These are phyloP conservation scores for Holtermannia corniformis DNA, from an alignment of 768 basidiomycete genomes.

Conservation along the genomic window DNA sequence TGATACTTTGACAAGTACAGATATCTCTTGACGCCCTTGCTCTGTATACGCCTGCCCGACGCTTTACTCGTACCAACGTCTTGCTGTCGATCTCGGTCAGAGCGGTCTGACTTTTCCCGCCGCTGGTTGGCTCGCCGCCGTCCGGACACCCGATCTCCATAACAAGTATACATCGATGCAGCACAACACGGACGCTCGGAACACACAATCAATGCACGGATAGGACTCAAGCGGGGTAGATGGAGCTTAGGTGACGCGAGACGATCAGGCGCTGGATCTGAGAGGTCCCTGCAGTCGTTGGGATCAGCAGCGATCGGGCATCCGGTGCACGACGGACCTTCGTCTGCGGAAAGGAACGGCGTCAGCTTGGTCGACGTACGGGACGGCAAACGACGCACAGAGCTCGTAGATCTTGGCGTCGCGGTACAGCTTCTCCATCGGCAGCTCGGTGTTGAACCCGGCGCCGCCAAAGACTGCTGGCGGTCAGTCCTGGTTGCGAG, in stretches of 20 bases:
- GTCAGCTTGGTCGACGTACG: not conserved
- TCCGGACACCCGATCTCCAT: no score
- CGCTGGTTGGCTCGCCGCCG: no score
- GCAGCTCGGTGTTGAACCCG: conserved; percentile 42
- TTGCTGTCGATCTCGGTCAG: no score
- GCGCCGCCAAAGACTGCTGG: conserved; percentile 30
- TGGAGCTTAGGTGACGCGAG: conserved; percentile 28
- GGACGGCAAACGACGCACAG: conserved; percentile 26
- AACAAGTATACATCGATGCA: no score
- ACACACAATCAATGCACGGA: not conserved
- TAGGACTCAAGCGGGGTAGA: conserved; percentile 31
- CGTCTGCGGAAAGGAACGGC: conserved; percentile 8
- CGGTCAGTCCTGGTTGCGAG: no score
- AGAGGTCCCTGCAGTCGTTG: conserved; percentile 9
- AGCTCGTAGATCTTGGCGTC: conserved; percentile 43
- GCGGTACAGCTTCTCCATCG: conserved; percentile 42
- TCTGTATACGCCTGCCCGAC: no score
- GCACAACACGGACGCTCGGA: no score
- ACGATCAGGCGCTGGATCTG: conserved; percentile 43
- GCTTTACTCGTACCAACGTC: no score
- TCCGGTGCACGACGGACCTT: conserved; percentile 9
- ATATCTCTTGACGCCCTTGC: no score
- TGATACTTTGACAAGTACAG: no score
- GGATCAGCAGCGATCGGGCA: not conserved
- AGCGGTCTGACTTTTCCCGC: no score